These are phyloP conservation scores for Tylopilus vinaceipallidus DNA, from an alignment of 768 basidiomycete genomes.

Conservation along the genomic window DNA sequence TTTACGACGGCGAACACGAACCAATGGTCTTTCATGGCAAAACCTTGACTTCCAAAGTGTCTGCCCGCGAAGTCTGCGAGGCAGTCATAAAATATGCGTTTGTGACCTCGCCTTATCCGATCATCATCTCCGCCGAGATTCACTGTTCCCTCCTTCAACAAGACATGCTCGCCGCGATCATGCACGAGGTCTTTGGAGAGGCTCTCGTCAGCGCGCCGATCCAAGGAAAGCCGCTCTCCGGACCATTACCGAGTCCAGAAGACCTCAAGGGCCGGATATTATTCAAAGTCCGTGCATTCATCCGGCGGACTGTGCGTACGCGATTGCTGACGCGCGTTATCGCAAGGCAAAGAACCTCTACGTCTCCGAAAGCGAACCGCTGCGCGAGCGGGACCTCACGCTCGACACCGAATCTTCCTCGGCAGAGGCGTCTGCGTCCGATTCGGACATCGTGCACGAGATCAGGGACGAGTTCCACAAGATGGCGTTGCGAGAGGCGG, in stretches of 20 bases:
- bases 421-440: conserved; percentile 37
- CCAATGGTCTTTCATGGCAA: conserved; percentile 89
- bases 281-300: conserved; percentile 59
- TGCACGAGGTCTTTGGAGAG: conserved; percentile 61
- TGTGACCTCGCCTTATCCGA: conserved; percentile 83
- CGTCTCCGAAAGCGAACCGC: conserved; percentile 40
- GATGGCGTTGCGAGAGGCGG: conserved; percentile 28
- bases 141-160: conserved; percentile 83
- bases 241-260: conserved; percentile 78
- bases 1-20: conserved; percentile 83
- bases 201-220: conserved; percentile 47
- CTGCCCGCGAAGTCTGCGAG: conserved; percentile 75
- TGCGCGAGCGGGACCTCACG: conserved; percentile 32
- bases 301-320: neutral
- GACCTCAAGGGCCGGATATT: conserved; percentile 75
- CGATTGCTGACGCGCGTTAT: neutral
- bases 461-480: conserved; percentile 28
- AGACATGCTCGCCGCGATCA: conserved; percentile 71
- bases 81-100: conserved; percentile 91
- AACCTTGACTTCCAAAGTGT: conserved; percentile 81
- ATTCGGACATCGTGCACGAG: conserved; percentile 28
- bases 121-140: conserved; percentile 91
- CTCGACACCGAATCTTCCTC: conserved; percentile 44
- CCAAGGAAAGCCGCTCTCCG: conserved; percentile 48
- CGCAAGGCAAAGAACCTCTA: conserved; percentile 76